Base-by-base conservation (phyloP, 2,329 filamentous ascomycete genomes). In the Neocucurbitaria cava region DNA sequence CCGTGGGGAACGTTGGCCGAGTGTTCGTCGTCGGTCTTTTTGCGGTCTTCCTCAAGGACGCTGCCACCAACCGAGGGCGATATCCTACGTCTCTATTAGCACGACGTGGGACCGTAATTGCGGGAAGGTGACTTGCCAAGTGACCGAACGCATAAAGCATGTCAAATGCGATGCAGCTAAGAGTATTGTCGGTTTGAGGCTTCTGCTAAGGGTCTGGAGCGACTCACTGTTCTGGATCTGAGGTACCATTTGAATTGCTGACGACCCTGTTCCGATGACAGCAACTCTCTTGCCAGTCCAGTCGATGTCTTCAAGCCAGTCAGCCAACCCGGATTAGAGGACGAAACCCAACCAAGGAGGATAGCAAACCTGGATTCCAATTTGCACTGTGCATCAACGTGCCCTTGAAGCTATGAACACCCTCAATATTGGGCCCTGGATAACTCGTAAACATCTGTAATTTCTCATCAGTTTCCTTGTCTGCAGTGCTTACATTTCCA, bases 171-270 rank as follows among this genome's bases (percentile, higher is more conserved):
- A 10, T 4, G 46, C 46, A n/a, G 39, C 46, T 49, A 10, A 30
- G 35, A 18, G 49, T 13, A 53, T 3, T 31, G 35, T 38, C 35
- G 20, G 15, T 38, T 18, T 18, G 35, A 23, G 3, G 24, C 17
- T 36, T 31, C 11, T 11, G 10, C 35, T 23, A 23, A 5, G 13
- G 28, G 3, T 11, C 17, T 3, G 24, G 13, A 49, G n/a, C n/a
- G n/a, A 10, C 46, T 4, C 44, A 51, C 52, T 52, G 61, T 58
- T 44, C 60, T 48, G 49, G n/a, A 63, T 21, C 39, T 59, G 38
- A 17, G 69, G 70, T 8, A 77, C 52, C 28, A 77, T 76, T 49
- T 79, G 78, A 10, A 80, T 78, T 0, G 69, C 77, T 2, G 71
- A 76, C 38, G 52, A 75, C 46, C 74, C 74, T 49, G 58, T 71